Base-by-base conservation (phyloP, 2,329 filamentous ascomycete genomes). In the Lizonia empirigonia region DNA sequence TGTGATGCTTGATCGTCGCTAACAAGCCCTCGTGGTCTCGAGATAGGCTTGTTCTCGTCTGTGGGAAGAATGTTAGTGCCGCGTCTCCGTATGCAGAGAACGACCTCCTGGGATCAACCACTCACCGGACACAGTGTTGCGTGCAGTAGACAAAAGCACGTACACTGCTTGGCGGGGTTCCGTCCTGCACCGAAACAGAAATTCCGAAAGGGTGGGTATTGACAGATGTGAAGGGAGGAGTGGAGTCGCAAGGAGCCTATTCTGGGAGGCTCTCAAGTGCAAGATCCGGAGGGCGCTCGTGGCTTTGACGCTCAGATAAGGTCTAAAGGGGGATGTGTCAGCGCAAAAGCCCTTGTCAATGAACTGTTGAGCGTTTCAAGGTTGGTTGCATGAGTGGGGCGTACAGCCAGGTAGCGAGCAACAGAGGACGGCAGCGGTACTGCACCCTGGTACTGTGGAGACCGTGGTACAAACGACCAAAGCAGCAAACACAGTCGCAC, bases 351-450 rank as follows among this genome's bases (percentile, higher is more conserved):
- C 51, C 60, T 51, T 44, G 60, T 44, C 50, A 47, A 44, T 52
- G 50, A 59, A 65, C 50, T 60, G 63, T 65, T 63, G 61, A 51
- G 63, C 57, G 56, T 59, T 55, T 49, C 46, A 50, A 61, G 64
- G 64, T 55, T 60, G 64, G 60, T 64, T 69, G 67, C 68, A 71
- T 64, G 59, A 54, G 58, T 65, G 69, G 71, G 68, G 69, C 69
- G 69, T 65, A 69, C 68, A 71, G 56, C 44, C 50, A 57, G 60
- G 60, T 58, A 63, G 66, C 66, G 63, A 63, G 65, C 59, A 60
- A 62, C 62, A 63, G 65, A 50, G 68, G 66, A 70, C 63, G 54
- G 62, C 65, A 67, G 68, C 63, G 50, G 66, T 59, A 56, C 65
- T 55, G 68, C 60, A 64, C 56, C 52, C 58, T 60, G 58, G 63